phyloP scores from a whole-genome alignment of 495 filamentous ascomycete genomes.

The Tuber melanosporum region DNA sequence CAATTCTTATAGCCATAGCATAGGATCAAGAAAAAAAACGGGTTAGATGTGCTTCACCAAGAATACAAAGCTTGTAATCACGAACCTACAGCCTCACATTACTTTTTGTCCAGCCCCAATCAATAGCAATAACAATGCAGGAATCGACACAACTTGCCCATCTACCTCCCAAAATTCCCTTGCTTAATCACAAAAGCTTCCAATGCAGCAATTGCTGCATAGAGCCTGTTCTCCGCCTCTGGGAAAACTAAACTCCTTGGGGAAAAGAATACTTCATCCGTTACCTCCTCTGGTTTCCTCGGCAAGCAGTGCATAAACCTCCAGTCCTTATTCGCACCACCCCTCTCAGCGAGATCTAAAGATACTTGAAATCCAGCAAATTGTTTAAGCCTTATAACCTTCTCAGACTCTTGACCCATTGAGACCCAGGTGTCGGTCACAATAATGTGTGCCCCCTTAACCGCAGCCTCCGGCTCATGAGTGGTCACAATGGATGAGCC shows the following conservation, averaged over 20 bases:
- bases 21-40: neutral
- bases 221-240: conserved; percentile 90
- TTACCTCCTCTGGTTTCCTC: conserved; percentile 88
- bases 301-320: conserved; percentile 99
- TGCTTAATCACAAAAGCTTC: conserved; percentile 89
- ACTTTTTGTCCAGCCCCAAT: neutral
- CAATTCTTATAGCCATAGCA: neutral
- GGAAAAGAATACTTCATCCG: conserved; percentile 88
- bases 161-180: conserved; percentile 53
- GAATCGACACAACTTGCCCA: neutral
- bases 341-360: conserved; percentile 67
- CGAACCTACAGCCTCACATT: neutral
- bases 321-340: conserved; percentile 83
- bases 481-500: conserved; percentile 67
- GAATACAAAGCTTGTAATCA: neutral
- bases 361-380: conserved; percentile 91
- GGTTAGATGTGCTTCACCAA: neutral
- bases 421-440: conserved; percentile 93
- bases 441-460: conserved; percentile 79
- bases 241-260: conserved; percentile 74
- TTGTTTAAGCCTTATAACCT: conserved; percentile 63
- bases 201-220: conserved; percentile 76
- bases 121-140: neutral
- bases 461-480: conserved; percentile 71
- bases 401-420: conserved; percentile 91